phyloP scores from a whole-genome alignment of 768 basidiomycete species.

The Russula griseocarnosa region DNA sequence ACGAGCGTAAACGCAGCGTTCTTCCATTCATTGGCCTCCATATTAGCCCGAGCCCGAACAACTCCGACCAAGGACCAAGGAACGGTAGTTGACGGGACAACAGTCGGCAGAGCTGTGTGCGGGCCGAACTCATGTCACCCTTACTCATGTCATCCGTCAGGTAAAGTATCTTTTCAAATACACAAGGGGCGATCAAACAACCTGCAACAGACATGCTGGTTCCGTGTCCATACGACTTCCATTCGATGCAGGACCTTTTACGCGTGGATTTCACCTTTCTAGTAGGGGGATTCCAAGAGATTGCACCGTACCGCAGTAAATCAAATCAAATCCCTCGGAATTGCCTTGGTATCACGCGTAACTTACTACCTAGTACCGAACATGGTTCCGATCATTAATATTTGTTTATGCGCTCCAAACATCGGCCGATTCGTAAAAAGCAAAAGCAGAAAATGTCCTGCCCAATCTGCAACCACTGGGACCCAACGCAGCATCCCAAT shows the following conservation, averaged over 20 bases:
- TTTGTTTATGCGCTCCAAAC: not conserved
- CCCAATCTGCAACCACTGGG: too few species aligned
- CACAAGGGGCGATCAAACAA: not conserved
- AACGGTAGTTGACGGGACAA: too few species aligned
- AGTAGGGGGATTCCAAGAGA: not conserved
- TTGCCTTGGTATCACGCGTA: not conserved
- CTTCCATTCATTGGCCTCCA: too few species aligned
- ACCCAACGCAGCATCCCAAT: too few species aligned
- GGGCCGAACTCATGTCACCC: too few species aligned
- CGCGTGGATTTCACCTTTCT: not conserved
- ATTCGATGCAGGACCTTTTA: not conserved
- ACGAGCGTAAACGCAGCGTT: too few species aligned
- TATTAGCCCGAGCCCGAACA: too few species aligned
- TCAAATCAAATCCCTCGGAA: not conserved
- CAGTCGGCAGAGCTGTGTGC: too few species aligned
- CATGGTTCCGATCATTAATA: constrained; percentile 6
- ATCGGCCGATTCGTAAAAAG: not conserved
- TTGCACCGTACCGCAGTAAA: not conserved
- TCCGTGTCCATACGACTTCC: not conserved
- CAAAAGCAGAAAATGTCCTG: too few species aligned
- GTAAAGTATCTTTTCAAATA: not conserved
- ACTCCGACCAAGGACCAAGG: too few species aligned
- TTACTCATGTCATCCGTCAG: too few species aligned
- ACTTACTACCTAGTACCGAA: not conserved
- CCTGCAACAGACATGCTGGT: not conserved